phyloP scores from a whole-genome alignment of 257 asterid genomes.

The Penstemon barbatus region DNA sequence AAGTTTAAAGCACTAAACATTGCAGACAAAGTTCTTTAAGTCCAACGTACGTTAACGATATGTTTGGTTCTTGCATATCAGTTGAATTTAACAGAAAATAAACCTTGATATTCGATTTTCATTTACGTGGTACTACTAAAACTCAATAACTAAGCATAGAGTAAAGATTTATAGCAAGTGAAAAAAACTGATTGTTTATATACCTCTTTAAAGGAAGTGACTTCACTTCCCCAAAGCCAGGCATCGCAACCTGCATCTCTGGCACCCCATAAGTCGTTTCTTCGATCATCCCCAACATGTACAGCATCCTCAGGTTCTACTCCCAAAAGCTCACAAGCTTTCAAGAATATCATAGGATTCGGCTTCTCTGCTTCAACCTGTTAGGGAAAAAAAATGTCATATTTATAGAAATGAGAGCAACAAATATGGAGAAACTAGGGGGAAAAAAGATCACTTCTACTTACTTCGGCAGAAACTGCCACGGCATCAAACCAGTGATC shows the following conservation, averaged over 20 bases:
- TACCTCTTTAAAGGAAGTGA: constrained; percentile 92
- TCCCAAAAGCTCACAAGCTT: constrained; percentile 91
- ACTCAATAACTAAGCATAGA: not conserved
- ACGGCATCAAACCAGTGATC: constrained; percentile 99
- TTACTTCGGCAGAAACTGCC: constrained; percentile 96
- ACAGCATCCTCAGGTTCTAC: constrained; percentile 94
- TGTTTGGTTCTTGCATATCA: no score
- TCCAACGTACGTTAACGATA: not conserved
- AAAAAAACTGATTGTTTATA: not conserved
- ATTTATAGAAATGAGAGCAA: not conserved
- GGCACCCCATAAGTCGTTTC: constrained; percentile 98
- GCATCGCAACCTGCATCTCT: constrained; percentile 99
- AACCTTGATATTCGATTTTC: no score
- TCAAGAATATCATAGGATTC: constrained; percentile 85
- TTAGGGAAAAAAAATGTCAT: constrained; percentile 18
- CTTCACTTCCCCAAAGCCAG: constrained; percentile 99
- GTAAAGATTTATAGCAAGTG: constrained; percentile 8
- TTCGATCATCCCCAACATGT: constrained; percentile 97
- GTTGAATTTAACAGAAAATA: no score
- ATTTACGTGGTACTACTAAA: no score
- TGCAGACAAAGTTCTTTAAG: not conserved
- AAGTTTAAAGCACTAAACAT: not conserved
- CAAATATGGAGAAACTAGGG: not conserved
- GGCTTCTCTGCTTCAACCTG: constrained; percentile 99
- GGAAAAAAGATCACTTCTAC: constrained; percentile 21